Conservation (phyloP, 2,329 filamentous ascomycete genomes). For the Sclerotinia trifoliorum region DNA sequence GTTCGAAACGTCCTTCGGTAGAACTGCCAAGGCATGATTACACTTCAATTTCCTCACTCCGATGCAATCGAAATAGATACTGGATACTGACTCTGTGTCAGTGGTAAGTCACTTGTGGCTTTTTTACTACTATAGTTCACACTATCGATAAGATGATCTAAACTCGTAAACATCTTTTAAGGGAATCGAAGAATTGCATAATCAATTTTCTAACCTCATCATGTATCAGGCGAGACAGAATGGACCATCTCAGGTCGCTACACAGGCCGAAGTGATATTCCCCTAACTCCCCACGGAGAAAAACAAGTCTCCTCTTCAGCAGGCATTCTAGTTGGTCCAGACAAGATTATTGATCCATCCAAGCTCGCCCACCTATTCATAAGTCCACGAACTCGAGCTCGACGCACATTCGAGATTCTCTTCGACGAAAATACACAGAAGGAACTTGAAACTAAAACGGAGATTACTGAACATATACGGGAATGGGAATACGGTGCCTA, state of each 20-base stretch:
- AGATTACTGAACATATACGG: slow-evolving; percentile 46
- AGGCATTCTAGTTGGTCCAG: slow-evolving; percentile 45
- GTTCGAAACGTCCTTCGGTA: background rate
- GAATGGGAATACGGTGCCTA: slow-evolving; percentile 54
- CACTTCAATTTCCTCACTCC: background rate
- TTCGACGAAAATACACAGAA: slow-evolving; percentile 39
- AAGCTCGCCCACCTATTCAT: slow-evolving; percentile 47
- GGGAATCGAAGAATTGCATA: background rate
- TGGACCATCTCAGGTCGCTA: slow-evolving; percentile 49
- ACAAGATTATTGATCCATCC: slow-evolving; percentile 49
- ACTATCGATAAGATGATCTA: background rate
- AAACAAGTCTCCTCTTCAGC: slow-evolving; percentile 46
- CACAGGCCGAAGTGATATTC: slow-evolving; percentile 46
- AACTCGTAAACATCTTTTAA: too few relatives aligned
- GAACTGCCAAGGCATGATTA: background rate
- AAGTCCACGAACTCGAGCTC: slow-evolving; percentile 49
- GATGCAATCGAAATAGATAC: background rate
- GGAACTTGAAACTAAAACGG: slow-evolving; percentile 33
- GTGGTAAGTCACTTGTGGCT: slow-evolving; percentile 21
- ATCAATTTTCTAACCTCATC: slow-evolving; percentile 22
- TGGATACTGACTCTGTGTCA: slow-evolving; percentile 9
- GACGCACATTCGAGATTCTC: slow-evolving; percentile 48
- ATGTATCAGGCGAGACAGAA: slow-evolving; percentile 45
- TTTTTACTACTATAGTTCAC: background rate
- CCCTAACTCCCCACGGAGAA: slow-evolving; percentile 43